Evolutionary conservation across 2,329 filamentous ascomycete genomes (phyloP).

Genomic region (Fusarium falciforme): DNA sequence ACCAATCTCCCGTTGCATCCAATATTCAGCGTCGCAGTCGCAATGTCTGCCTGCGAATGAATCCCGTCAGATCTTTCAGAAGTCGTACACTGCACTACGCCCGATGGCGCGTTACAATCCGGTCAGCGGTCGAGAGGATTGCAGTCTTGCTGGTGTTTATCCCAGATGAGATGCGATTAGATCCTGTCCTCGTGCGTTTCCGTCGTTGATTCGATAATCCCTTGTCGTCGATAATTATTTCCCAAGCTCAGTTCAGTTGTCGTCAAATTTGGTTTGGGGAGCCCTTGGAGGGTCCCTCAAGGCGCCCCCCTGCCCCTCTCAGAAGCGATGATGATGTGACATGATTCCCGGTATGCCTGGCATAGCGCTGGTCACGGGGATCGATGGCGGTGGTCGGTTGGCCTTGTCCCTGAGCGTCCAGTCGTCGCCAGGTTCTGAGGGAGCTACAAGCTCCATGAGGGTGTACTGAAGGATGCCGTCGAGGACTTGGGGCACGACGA

Average conservation of each 20-base stretch:
- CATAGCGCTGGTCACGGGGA: conserved; percentile 46
- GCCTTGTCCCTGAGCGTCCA: conserved; percentile 53
- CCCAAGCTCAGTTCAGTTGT: conserved; percentile 21
- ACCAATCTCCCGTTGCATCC: conserved; percentile 44
- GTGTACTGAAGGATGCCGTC: conserved; percentile 61
- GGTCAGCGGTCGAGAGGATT: conserved; percentile 26
- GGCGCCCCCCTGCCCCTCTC: conserved; percentile 31
- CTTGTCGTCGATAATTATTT: conserved; percentile 34
- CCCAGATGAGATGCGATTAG: conserved; percentile 11
- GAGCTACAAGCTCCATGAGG: conserved; percentile 58
- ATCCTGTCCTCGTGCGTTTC: conserved; percentile 20
- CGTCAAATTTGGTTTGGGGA: conserved; percentile 17
- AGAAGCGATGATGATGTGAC: conserved; percentile 41
- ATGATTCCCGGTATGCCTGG: conserved; percentile 41
- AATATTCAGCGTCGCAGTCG: conserved; percentile 40
- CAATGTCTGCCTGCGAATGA: conserved; percentile 15
- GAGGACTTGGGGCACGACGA: conserved; percentile 58
- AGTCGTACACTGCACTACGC: conserved; percentile 44
- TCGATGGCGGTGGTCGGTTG: conserved; percentile 41
- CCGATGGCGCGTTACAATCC: conserved; percentile 39
- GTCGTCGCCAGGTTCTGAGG: conserved; percentile 51
- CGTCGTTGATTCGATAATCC: conserved; percentile 22
- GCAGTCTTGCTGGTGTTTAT: conserved; percentile 10
- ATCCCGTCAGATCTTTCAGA: conserved; percentile 28
- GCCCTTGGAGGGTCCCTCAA: conserved; percentile 13